Conservation (phyloP, 1,139 yeast species). For the Protomyces inundatus region DNA sequence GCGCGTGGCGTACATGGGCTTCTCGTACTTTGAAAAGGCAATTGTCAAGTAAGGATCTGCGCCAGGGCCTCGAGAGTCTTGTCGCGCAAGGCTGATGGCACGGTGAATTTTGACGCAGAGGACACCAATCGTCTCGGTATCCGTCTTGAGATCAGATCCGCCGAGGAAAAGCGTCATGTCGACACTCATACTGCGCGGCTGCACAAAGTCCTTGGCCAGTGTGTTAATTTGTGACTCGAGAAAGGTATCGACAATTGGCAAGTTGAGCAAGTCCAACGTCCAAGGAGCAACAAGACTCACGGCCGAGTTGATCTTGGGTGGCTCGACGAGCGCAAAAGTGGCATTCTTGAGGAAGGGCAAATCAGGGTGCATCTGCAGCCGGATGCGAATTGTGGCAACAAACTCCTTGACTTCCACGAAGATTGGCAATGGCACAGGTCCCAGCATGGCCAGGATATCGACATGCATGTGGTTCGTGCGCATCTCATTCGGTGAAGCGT, state of each 20-base stretch:
- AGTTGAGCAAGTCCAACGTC: slow-evolving; percentile 16
- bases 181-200: slow-evolving; percentile 19
- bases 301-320: slow-evolving; percentile 16
- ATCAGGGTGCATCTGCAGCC: slow-evolving; percentile 23
- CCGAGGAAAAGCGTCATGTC: slow-evolving; percentile 24
- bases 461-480: slow-evolving; percentile 22
- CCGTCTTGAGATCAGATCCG: slow-evolving; percentile 13
- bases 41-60: slow-evolving; percentile 24
- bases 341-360: slow-evolving; percentile 18
- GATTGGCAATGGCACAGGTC: slow-evolving; percentile 21
- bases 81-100: slow-evolving; percentile 13
- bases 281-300: slow-evolving; percentile 24
- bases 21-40: slow-evolving; percentile 23
- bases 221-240: slow-evolving; percentile 14
- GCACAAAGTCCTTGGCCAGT: slow-evolving; percentile 18
- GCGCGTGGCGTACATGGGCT: slow-evolving; percentile 26
- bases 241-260: slow-evolving; percentile 17
- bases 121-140: slow-evolving; percentile 20
- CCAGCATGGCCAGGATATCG: slow-evolving; percentile 10
- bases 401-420: slow-evolving; percentile 24
- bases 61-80: slow-evolving; percentile 22
- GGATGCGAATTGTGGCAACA: slow-evolving; percentile 21
- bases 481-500: slow-evolving; percentile 8
- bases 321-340: slow-evolving; percentile 20
- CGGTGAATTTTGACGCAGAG: slow-evolving; percentile 24